Conservation (phyloP, 305 asterid species). For the Fraxinus paxiana region DNA sequence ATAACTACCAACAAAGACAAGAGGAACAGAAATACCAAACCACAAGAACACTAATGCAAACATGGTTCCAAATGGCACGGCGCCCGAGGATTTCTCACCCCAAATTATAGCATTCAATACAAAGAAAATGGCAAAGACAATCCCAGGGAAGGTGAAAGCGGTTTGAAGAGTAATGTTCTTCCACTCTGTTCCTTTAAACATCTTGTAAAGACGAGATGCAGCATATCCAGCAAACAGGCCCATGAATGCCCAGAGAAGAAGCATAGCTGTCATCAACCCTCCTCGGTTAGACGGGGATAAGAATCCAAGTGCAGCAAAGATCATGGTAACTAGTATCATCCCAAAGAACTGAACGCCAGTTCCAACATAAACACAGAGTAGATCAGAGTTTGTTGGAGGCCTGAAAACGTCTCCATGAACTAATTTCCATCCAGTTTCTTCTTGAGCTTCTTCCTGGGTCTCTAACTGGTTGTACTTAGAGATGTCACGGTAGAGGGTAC, state of each 20-base stretch:
- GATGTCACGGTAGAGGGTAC: slow-evolving; percentile 11
- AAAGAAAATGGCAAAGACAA: slow-evolving; percentile 10
- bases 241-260: slow-evolving; percentile 9
- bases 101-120: slow-evolving; percentile 14
- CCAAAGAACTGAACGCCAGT: slow-evolving; percentile 15
- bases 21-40: slow-evolving; percentile 16
- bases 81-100: slow-evolving; percentile 14
- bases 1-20: slow-evolving; percentile 10
- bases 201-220: slow-evolving; percentile 10
- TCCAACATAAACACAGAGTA: slow-evolving; percentile 12
- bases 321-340: slow-evolving; percentile 12
- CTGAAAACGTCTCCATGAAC: slow-evolving; percentile 16
- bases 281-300: slow-evolving; percentile 17
- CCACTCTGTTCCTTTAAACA: slow-evolving; percentile 10
- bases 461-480: slow-evolving; percentile 12
- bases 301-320: slow-evolving; percentile 12
- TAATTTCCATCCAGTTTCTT: slow-evolving; percentile 15
- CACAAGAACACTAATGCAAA: slow-evolving; percentile 12
- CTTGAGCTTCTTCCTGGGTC: slow-evolving; percentile 15
- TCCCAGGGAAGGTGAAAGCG: slow-evolving; percentile 13
- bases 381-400: slow-evolving; percentile 15
- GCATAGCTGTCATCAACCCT: slow-evolving; percentile 16
- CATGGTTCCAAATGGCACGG: slow-evolving; percentile 17
- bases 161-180: slow-evolving; percentile 3
- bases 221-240: slow-evolving; percentile 16